These are phyloP conservation scores for Cyberlindnera xylosilytica DNA, from an alignment of 805 yeast species.

Conservation along the genomic window DNA sequence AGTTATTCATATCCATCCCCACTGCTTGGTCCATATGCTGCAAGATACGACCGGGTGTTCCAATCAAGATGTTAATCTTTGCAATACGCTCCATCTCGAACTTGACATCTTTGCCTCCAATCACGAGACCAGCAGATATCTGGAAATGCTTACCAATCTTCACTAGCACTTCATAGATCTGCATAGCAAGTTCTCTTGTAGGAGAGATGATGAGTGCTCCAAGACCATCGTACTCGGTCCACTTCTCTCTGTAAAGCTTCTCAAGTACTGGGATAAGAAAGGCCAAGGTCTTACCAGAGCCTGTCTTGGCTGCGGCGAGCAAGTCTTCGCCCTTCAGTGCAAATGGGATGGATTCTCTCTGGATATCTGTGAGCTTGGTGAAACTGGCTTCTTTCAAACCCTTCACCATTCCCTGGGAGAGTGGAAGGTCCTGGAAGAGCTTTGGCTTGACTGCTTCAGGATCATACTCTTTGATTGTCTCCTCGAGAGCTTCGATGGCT, in stretches of 20 bases:
- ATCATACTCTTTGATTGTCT: constrained; percentile 53
- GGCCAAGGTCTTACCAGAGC: constrained; percentile 93
- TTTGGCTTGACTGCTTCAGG: constrained; percentile 35
- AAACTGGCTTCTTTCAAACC: constrained; percentile 83
- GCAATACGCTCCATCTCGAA: constrained; percentile 70
- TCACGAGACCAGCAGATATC: constrained; percentile 59
- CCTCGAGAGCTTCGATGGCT: constrained; percentile 41
- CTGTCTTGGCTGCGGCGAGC: constrained; percentile 95
- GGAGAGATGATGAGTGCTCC: constrained; percentile 75
- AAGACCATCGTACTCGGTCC: constrained; percentile 35
- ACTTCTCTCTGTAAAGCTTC: constrained; percentile 45
- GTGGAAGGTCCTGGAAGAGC: constrained; percentile 76
- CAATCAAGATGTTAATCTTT: constrained; percentile 75
- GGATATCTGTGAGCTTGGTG: constrained; percentile 81
- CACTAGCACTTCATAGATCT: constrained; percentile 66
- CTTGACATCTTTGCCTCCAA: constrained; percentile 60
- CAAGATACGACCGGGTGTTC: constrained; percentile 87
- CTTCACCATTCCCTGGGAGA: constrained; percentile 56
- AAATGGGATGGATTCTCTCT: constrained; percentile 69
- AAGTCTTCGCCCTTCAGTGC: constrained; percentile 85
- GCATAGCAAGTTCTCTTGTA: constrained; percentile 67
- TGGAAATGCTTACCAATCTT: constrained; percentile 59
- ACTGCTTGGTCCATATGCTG: constrained; percentile 69
- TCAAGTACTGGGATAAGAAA: constrained; percentile 83
- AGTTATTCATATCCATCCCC: constrained; percentile 57